Percentiles rank a stretch among this genome's conserved stretches.
Conservation (phyloP, 2,329 filamentous ascomycete genomes). For the Geosmithia flava region DNA sequence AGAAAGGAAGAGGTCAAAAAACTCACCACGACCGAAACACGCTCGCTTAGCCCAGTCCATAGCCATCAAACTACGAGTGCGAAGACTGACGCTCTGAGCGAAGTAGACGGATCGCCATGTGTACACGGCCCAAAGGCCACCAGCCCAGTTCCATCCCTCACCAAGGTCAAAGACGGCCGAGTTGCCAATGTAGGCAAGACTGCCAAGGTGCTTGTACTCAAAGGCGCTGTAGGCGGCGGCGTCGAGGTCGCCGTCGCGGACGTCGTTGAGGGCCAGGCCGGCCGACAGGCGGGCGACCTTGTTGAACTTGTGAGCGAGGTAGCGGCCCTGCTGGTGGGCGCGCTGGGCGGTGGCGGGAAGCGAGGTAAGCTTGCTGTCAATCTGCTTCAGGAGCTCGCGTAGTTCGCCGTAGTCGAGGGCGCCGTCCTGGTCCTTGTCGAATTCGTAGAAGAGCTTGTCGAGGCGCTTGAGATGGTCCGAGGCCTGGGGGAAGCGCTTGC, state of each 20-base stretch:
- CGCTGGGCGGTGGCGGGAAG: constrained; percentile 92
- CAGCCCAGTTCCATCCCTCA: constrained; percentile 63
- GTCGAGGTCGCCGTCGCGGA: constrained; percentile 82
- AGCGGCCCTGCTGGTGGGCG: constrained; percentile 89
- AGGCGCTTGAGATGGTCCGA: constrained; percentile 75
- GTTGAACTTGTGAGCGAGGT: constrained; percentile 89
- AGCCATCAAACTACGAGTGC: constrained; percentile 76
- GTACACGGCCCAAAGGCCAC: constrained; percentile 87
- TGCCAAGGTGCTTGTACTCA: constrained; percentile 85
- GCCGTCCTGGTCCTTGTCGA: constrained; percentile 86
- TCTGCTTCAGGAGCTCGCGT: constrained; percentile 75
- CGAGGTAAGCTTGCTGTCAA: constrained; percentile 88
- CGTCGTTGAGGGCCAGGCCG: constrained; percentile 65
- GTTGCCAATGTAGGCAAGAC: constrained; percentile 89
- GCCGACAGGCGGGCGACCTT: constrained; percentile 70
- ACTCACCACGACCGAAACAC: constrained; percentile 85
- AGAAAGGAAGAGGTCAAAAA: neutral
- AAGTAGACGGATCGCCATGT: constrained; percentile 96
- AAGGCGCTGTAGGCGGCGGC: constrained; percentile 90
- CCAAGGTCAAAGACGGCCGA: constrained; percentile 87
- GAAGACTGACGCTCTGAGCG: constrained; percentile 87
- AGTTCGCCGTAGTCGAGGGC: constrained; percentile 92
- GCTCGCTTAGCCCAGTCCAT: constrained; percentile 99
- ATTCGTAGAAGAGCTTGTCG: constrained; percentile 81
- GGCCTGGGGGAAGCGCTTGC: constrained; percentile 84